Percentiles rank a stretch among this genome's conserved stretches.
Conservation (phyloP, 2,329 filamentous ascomycete genomes). For the Pyrenophora seminiperda region DNA sequence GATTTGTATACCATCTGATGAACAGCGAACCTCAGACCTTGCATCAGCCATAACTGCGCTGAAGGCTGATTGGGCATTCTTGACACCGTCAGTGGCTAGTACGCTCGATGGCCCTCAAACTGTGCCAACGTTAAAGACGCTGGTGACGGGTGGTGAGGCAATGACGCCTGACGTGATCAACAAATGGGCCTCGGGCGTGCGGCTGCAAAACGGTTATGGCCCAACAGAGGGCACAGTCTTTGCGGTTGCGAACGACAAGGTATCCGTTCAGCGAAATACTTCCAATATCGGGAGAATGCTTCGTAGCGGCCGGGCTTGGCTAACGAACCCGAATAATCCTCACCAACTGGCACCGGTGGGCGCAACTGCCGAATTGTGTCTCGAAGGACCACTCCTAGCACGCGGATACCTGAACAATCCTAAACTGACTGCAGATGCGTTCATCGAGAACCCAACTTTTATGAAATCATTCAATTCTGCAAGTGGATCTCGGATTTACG, state of each 20-base stretch:
- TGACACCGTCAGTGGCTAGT: slow-evolving; percentile 46
- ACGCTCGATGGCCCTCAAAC: slow-evolving; percentile 36
- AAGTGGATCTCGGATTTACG: slow-evolving; percentile 31
- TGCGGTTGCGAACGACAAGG: slow-evolving; percentile 32
- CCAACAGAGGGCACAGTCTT: slow-evolving; percentile 39
- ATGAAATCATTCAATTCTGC: slow-evolving; percentile 21
- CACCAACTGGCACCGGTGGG: slow-evolving; percentile 40
- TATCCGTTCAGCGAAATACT: slow-evolving; percentile 26
- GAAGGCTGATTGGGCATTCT: slow-evolving; percentile 39
- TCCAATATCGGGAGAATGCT: slow-evolving; percentile 34
- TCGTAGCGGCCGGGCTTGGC: slow-evolving; percentile 34
- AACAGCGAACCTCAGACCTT: slow-evolving; percentile 53
- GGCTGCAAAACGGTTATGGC: slow-evolving; percentile 38
- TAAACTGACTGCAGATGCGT: slow-evolving; percentile 32
- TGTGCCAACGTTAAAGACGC: slow-evolving; percentile 49
- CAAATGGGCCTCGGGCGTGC: slow-evolving; percentile 32
- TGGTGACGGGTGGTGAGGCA: slow-evolving; percentile 37
- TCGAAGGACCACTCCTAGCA: slow-evolving; percentile 40
- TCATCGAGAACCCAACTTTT: slow-evolving; percentile 34
- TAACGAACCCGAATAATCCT: slow-evolving; percentile 33
- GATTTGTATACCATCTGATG: slow-evolving; percentile 44
- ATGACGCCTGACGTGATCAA: slow-evolving; percentile 34
- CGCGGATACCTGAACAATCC: slow-evolving; percentile 40
- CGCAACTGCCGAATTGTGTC: slow-evolving; percentile 37
- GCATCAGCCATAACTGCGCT: slow-evolving; percentile 42